A percentile compares a stretch with the other conserved stretches of the same genome.
Evolutionary conservation across 257 asterid genomes (phyloP).

Genomic region (Datura wrightii): DNA sequence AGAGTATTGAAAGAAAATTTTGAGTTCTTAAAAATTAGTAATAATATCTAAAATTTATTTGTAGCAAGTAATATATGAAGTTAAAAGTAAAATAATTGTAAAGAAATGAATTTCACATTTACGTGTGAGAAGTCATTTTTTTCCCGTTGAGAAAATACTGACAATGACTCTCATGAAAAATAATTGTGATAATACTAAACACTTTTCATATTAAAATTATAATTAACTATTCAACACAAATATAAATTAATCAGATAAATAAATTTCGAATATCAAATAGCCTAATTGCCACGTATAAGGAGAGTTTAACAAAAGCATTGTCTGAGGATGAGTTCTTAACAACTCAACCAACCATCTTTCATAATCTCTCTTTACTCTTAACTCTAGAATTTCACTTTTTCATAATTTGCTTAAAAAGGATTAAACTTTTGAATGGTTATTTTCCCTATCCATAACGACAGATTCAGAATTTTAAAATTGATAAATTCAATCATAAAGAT

Average conservation of each 20-base stretch:
- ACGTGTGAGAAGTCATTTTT: too few relatives aligned
- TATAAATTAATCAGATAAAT: too few relatives aligned
- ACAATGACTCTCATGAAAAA: too few relatives aligned
- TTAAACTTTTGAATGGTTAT: not conserved
- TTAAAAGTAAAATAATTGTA: too few relatives aligned
- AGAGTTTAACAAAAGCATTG: not conserved
- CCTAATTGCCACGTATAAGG: not conserved
- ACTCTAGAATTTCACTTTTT: not conserved
- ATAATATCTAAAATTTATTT: not conserved
- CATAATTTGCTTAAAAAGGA: not conserved
- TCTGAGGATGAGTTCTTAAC: not conserved
- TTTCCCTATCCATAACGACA: not conserved
- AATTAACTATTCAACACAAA: too few relatives aligned
- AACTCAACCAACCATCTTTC: slow-evolving; percentile 7
- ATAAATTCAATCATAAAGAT: not conserved
- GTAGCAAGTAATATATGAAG: too few relatives aligned
- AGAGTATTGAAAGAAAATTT: not conserved
- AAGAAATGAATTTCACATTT: too few relatives aligned
- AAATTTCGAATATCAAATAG: too few relatives aligned
- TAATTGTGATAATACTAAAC: too few relatives aligned
- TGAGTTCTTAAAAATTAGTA: not conserved
- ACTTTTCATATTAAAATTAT: too few relatives aligned
- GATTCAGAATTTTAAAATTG: not conserved
- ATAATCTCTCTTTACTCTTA: not conserved
- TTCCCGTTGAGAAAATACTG: too few relatives aligned